Conservation (phyloP, 352 stramenopile genomes). For the Pythium plurisporium region DNA sequence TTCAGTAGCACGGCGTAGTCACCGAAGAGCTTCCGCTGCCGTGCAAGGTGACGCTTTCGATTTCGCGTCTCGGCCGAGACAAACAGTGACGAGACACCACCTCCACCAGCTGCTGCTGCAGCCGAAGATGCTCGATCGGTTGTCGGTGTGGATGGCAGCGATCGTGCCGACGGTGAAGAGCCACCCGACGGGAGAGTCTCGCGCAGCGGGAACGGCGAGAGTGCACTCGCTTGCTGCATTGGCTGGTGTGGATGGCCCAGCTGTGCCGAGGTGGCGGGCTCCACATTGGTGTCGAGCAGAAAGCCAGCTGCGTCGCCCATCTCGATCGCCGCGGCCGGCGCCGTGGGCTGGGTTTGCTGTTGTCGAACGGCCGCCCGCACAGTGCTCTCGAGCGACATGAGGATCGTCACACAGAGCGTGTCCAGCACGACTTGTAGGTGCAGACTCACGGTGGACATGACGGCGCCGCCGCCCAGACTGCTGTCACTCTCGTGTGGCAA, state of each 20-base stretch:
- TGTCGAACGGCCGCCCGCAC: conserved; percentile 57
- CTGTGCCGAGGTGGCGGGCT: conserved; percentile 36
- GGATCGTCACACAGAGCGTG: conserved; percentile 72
- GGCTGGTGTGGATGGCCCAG: conserved; percentile 18
- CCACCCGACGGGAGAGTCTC: conserved; percentile 11
- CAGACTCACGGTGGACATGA: conserved; percentile 66
- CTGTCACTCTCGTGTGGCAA: conserved; percentile 45
- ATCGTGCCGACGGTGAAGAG: conserved; percentile 37
- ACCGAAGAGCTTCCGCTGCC: conserved; percentile 72
- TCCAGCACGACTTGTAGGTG: conserved; percentile 81
- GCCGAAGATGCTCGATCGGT: conserved; percentile 4
- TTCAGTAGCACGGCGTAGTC: conserved; percentile 73
- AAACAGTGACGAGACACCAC: conserved; percentile 24
- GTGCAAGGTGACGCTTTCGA: conserved; percentile 49
- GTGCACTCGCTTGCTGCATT: conserved; percentile 11
- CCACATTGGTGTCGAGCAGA: conserved; percentile 72
- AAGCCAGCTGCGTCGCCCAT: conserved; percentile 38
- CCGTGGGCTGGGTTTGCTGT: conserved; percentile 22
- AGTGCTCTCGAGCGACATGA: conserved; percentile 79
- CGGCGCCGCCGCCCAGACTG: conserved; percentile 25
- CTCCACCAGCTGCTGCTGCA: not conserved
- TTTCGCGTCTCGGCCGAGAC: conserved; percentile 38
- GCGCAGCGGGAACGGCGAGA: conserved; percentile 26
- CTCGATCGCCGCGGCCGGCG: conserved; percentile 20
- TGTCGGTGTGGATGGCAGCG: conserved; percentile 7